These are phyloP conservation scores for Acer saccharum DNA, from an alignment of 345 rosid species.

Conservation along the genomic window DNA sequence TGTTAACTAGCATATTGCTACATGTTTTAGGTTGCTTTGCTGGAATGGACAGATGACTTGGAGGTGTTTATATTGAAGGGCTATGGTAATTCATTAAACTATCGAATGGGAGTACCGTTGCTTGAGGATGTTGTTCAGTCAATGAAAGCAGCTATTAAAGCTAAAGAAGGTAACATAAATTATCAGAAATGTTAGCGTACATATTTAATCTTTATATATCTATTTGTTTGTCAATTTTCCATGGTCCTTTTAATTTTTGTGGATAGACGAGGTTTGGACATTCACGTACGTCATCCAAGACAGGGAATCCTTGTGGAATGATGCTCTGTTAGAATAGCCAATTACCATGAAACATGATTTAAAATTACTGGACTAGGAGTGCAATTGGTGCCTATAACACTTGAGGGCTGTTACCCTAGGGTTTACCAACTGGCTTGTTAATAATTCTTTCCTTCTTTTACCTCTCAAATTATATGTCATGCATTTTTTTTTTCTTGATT, in stretches of 20 bases:
- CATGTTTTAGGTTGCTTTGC: constrained; percentile 66
- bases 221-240: not conserved
- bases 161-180: constrained; percentile 63
- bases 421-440: not conserved
- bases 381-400: not conserved
- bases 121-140: constrained; percentile 82
- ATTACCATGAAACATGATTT: not conserved
- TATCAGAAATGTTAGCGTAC: not conserved
- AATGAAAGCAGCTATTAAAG: constrained; percentile 85
- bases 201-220: not conserved
- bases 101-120: constrained; percentile 88
- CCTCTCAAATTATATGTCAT: not conserved
- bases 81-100: constrained; percentile 80
- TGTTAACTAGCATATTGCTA: constrained; percentile 23
- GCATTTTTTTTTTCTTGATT: not conserved
- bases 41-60: constrained; percentile 96
- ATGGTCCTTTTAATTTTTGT: not conserved
- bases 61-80: constrained; percentile 83
- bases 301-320: not conserved
- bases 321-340: not conserved
- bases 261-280: not conserved
- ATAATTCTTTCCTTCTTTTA: not conserved
- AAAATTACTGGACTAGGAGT: not conserved
- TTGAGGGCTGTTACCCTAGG: not conserved
- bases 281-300: not conserved